phyloP scores from a whole-genome alignment of 805 yeast species.

The Candida maesae region DNA sequence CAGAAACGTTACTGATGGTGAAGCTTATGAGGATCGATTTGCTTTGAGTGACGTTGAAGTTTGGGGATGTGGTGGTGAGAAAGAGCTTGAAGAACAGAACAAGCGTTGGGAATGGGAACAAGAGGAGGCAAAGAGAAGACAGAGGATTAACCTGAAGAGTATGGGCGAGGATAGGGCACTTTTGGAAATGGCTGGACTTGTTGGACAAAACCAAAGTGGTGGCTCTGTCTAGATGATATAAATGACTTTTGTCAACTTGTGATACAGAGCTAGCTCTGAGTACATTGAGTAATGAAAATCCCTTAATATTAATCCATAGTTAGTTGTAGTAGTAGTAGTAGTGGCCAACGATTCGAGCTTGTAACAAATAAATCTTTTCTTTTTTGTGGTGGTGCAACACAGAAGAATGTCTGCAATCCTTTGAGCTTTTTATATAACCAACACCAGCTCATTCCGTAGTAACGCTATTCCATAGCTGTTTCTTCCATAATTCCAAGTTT shows the following conservation, averaged over 20 bases:
- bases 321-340: too few species aligned
- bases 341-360: too few species aligned
- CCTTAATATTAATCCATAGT: too few species aligned
- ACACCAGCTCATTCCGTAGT: not conserved
- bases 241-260: too few species aligned
- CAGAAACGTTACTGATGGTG: slow-evolving; percentile 16
- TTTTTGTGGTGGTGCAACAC: too few species aligned
- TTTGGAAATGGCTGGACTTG: slow-evolving; percentile 74
- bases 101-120: slow-evolving; percentile 91
- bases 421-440: too few species aligned
- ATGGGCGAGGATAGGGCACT: slow-evolving; percentile 82
- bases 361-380: too few species aligned
- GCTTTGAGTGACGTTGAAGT: slow-evolving; percentile 76
- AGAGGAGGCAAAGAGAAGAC: slow-evolving; percentile 75
- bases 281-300: too few species aligned
- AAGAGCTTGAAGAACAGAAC: slow-evolving; percentile 72
- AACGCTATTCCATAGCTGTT: slow-evolving; percentile 45
- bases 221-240: slow-evolving; percentile 37
- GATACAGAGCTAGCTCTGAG: too few species aligned
- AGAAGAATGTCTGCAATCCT: too few species aligned
- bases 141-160: slow-evolving; percentile 58
- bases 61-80: slow-evolving; percentile 85
- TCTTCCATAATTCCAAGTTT: slow-evolving; percentile 51
- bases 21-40: slow-evolving; percentile 65
- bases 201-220: slow-evolving; percentile 47